Conservation (phyloP, 441 rosid genomes). For the Geranium incanum region DNA sequence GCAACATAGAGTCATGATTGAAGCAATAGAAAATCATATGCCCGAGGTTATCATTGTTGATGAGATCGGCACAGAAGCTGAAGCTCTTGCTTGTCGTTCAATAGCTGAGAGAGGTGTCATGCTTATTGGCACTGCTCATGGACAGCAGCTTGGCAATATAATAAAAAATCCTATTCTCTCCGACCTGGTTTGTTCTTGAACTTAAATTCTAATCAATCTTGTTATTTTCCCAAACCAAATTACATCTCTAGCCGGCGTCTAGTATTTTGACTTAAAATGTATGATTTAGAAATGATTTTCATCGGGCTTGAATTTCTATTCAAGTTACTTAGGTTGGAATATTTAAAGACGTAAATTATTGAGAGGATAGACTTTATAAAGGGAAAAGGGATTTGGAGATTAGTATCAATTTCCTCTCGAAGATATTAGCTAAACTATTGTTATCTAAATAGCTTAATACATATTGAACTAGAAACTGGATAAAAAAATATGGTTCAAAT, state of each 20-base stretch:
- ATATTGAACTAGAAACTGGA: background rate
- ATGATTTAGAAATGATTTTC: background rate
- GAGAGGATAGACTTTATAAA: background rate
- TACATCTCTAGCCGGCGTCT: background rate
- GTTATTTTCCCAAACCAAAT: background rate
- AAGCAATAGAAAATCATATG: constrained; percentile 68
- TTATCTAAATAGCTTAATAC: background rate
- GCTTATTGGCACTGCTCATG: constrained; percentile 62
- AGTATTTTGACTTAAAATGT: background rate
- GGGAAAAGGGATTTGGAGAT: background rate
- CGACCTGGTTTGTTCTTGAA: constrained; percentile 45
- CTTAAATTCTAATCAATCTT: background rate
- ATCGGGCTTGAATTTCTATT: background rate
- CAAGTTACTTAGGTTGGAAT: background rate
- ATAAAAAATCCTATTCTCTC: constrained; percentile 55
- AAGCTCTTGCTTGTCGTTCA: constrained; percentile 59
- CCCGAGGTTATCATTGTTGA: constrained; percentile 64
- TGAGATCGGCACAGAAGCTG: constrained; percentile 65
- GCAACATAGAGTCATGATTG: constrained; percentile 64
- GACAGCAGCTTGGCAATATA: constrained; percentile 50
- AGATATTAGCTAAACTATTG: background rate
- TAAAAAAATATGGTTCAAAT: too few relatives aligned
- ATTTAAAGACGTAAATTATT: background rate
- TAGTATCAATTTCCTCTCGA: background rate
- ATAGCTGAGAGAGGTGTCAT: constrained; percentile 64